A percentile compares a stretch with the other conserved stretches of the same genome.
phyloP scores from a whole-genome alignment of 768 basidiomycete species.

The Suillus placidus region DNA sequence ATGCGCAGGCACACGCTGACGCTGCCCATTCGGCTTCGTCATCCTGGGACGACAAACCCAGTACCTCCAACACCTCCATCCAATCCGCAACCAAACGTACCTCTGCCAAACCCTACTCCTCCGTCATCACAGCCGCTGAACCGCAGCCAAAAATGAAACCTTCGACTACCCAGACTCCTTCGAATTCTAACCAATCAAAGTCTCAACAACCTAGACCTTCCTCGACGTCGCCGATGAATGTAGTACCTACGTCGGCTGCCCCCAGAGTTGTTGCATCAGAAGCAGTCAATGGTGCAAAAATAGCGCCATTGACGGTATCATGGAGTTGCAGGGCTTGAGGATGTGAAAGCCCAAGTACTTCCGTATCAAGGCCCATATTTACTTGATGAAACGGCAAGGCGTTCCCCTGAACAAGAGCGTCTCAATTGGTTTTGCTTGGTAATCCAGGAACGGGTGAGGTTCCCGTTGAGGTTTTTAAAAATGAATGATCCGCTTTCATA shows the following conservation, averaged over 20 bases:
- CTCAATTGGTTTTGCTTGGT: conserved; percentile 65
- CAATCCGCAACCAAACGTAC: conserved; percentile 9
- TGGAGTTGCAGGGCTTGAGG: conserved; percentile 71
- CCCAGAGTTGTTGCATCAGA: conserved; percentile 57
- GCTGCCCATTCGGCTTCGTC: background rate
- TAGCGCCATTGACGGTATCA: conserved; percentile 60
- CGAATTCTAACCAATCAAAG: background rate
- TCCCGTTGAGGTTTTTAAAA: background rate
- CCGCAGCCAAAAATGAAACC: background rate
- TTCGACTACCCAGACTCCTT: background rate
- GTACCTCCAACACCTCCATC: background rate
- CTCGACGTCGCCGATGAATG: background rate
- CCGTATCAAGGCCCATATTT: conserved; percentile 60
- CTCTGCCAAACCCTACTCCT: conserved; percentile 7
- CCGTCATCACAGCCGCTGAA: background rate
- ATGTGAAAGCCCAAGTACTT: conserved; percentile 64
- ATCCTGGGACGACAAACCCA: background rate
- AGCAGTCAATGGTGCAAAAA: conserved; percentile 56
- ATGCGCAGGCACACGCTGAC: background rate
- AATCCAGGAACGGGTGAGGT: conserved; percentile 75
- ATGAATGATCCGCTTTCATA: background rate
- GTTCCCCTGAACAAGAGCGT: conserved; percentile 55
- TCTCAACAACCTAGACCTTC: background rate
- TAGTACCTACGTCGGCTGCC: conserved; percentile 34
- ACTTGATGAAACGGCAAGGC: conserved; percentile 54